Evolutionary conservation across 176 grass and related monocot species (phyloP), one percentile per base, ranked within the genome.

Genomic region (bread wheat (Triticum aestivum)): DNA sequence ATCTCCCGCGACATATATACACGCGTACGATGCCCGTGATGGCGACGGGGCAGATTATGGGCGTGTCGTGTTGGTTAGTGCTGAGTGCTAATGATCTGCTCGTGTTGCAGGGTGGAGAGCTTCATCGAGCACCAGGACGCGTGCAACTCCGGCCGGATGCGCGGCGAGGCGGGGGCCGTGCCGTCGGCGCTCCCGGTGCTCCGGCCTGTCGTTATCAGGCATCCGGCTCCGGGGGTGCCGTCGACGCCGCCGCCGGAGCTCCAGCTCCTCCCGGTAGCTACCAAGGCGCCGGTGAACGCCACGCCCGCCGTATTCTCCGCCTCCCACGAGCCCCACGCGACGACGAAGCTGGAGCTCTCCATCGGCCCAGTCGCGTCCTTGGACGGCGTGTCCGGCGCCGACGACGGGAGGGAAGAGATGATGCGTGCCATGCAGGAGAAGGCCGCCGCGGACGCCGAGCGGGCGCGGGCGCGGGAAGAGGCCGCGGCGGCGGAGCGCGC

Each of bases 71-170:
- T 3, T 84, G 2, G 20, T 62, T 77, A 30, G 38, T 6, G 17
- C 6, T n/a, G 13, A 14, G 37, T 35, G 8, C 69, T 84, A 65
- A 66, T 65, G 59, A 12, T 70, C 20, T 68, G 20, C 30, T 2
- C 11, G 44, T 20, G 32, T 23, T 86, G 85, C 79, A 98, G 96
- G 71, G 96, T 98, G 78, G 96, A 98, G 82, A 94, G 93, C 86
- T 98, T 98, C 85, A 98, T 98, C 59, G 96, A 98, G 90, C 96
- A 98, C 82, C 96, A 98, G 85, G 96, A 98, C 69, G 88, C 91
- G 23, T 98, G 96, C 93, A 92, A 86, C 88, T 87, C 95, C 80
- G 69, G 86, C 67, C 91, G 91, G 82, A 84, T 88, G 61, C 89
- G 85, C 21, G 71, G 74, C 11, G 89, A 94, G 62, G 62, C 64